Evolutionary conservation across 768 basidiomycete species (phyloP).

Genomic region (Suillus bovinus): DNA sequence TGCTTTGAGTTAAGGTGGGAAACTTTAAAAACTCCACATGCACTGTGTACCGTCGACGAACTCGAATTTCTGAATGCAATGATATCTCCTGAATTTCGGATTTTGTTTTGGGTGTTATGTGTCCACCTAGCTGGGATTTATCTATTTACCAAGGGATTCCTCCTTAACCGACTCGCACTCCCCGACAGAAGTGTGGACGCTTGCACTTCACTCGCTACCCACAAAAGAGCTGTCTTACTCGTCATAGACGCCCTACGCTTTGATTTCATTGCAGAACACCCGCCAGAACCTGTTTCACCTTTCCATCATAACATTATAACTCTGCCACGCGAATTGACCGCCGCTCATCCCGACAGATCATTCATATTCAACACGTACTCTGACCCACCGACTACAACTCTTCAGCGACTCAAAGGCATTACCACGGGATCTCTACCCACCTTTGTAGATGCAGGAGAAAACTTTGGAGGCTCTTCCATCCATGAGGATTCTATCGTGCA

Average conservation of each 20-base stretch:
- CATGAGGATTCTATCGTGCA: constrained; percentile 85
- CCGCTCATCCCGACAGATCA: constrained; percentile 63
- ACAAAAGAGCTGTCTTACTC: constrained; percentile 79
- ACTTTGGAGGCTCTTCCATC: constrained; percentile 86
- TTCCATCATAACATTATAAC: constrained; percentile 84
- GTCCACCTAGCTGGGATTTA: constrained; percentile 80
- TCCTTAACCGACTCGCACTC: constrained; percentile 64
- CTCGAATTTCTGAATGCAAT: constrained; percentile 12
- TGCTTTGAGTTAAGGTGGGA: neutral
- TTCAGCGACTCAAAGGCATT: constrained; percentile 93
- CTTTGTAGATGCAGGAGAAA: constrained; percentile 91
- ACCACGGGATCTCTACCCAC: constrained; percentile 96
- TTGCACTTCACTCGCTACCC: constrained; percentile 48
- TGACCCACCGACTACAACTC: constrained; percentile 93
- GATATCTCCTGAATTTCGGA: constrained; percentile 16
- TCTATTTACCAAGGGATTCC: constrained; percentile 90
- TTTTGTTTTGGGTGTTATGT: constrained; percentile 60
- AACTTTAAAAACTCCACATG: neutral
- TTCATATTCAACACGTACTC: constrained; percentile 88
- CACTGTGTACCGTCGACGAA: too few species aligned
- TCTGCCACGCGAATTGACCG: constrained; percentile 73
- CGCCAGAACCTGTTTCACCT: constrained; percentile 53
- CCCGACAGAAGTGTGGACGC: constrained; percentile 37
- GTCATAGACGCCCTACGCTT: constrained; percentile 93
- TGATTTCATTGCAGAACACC: constrained; percentile 83